Conservation (phyloP, 2,329 filamentous ascomycete genomes). For the Xylaria arbuscula region DNA sequence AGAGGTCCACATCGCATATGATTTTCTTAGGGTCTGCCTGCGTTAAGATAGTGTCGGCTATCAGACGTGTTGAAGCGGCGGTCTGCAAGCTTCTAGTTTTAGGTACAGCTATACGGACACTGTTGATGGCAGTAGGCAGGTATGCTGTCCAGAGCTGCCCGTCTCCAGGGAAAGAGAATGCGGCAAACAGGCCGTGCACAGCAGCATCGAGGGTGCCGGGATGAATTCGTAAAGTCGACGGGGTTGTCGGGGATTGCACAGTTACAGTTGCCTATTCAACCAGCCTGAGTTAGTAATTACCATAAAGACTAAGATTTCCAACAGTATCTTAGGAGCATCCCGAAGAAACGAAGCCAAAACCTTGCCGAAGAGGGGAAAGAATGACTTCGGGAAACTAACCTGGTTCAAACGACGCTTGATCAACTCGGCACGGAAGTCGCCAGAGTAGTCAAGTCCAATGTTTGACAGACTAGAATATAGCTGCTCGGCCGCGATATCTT, state of each 20-base stretch:
- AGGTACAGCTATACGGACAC: background rate
- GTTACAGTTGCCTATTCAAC: background rate
- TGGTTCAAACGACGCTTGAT: slow-evolving; percentile 1
- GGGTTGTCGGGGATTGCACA: background rate
- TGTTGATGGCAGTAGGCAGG: slow-evolving; percentile 1
- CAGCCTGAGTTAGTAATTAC: too few species aligned
- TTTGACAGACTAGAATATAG: slow-evolving; percentile 7
- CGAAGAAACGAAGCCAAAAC: too few species aligned
- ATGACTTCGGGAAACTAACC: too few species aligned
- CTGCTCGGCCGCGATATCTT: background rate
- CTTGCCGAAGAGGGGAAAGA: too few species aligned
- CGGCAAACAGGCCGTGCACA: slow-evolving; percentile 14
- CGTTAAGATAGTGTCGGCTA: too few species aligned
- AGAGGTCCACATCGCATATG: too few species aligned
- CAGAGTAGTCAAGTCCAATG: slow-evolving; percentile 6
- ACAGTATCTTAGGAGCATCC: too few species aligned
- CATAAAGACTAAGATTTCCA: too few species aligned
- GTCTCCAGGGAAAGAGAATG: slow-evolving; percentile 18
- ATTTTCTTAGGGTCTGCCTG: too few species aligned
- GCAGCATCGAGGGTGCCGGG: slow-evolving; percentile 6
- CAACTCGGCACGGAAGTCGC: background rate
- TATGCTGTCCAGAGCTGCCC: slow-evolving; percentile 1
- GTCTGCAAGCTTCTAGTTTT: too few species aligned
- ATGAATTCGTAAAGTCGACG: slow-evolving; percentile 2
- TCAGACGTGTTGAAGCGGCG: too few species aligned